Conservation (phyloP, 495 filamentous ascomycete genomes). For the Bombardia bombarda region DNA sequence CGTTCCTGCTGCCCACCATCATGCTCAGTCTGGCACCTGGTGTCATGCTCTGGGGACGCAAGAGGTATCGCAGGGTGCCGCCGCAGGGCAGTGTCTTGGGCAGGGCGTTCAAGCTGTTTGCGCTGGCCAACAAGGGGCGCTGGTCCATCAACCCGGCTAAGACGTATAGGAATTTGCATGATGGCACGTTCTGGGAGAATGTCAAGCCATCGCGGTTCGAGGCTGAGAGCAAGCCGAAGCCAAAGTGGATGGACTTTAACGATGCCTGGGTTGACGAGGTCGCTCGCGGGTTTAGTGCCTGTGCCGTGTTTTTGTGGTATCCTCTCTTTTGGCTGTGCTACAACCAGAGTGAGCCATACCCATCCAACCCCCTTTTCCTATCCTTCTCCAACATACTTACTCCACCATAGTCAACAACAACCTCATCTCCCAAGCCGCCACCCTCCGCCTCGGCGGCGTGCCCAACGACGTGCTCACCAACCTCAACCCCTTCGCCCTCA, state of each 20-base stretch:
- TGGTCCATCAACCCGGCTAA: conserved; percentile 51
- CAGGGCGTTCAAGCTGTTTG: conserved; percentile 48
- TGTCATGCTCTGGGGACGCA: conserved; percentile 54
- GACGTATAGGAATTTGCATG: conserved; percentile 47
- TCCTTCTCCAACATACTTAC: background rate
- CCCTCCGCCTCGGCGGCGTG: conserved; percentile 59
- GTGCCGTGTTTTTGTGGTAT: conserved; percentile 57
- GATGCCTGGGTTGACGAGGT: conserved; percentile 46
- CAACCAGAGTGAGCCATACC: conserved; percentile 26
- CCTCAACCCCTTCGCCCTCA: conserved; percentile 65
- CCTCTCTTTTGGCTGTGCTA: conserved; percentile 47
- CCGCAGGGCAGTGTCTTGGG: conserved; percentile 58
- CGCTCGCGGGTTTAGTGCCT: conserved; percentile 56
- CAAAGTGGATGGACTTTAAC: conserved; percentile 65
- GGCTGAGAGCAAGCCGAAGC: conserved; percentile 34
- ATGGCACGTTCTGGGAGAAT: conserved; percentile 51
- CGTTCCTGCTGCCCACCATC: conserved; percentile 53
- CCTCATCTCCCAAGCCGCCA: conserved; percentile 66
- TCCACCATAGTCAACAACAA: conserved; percentile 47
- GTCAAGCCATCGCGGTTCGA: conserved; percentile 56
- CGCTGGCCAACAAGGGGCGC: conserved; percentile 52
- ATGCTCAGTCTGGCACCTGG: conserved; percentile 52
- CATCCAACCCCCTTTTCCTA: background rate
- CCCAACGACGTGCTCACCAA: conserved; percentile 77
- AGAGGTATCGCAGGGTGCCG: conserved; percentile 47